Base-by-base conservation (phyloP, 768 basidiomycete species). In the Russula emetica region DNA sequence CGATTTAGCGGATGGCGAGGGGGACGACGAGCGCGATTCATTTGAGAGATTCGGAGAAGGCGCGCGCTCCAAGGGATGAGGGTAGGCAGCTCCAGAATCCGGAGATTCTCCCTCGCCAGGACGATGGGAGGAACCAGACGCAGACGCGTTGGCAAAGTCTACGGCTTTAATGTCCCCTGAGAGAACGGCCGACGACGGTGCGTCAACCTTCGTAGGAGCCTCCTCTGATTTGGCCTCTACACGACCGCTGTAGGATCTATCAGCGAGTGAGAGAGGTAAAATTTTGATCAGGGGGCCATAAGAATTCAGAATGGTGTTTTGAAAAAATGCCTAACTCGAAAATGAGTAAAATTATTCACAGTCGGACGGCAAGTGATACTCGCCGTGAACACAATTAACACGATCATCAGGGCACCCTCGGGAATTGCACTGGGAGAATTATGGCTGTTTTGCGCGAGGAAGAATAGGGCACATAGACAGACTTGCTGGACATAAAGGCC, bases 401-500 rank as follows among this genome's bases (percentile, higher is more conserved):
- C 83, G 28, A 97, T 72, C 91, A 93, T 95, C 58, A 97, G 74
- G 36, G 82, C 85, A 8, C 87, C 96, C 74, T 97, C 82, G 0
- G 89, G 80, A 0, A 90, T 64, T 0, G 91, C 84, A 26, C 81
- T 81, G 1, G 84, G 72, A 0, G 85, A 77, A 0, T 75, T 66
- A 38, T 85, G 76, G 30, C 76, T 70, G 67, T 94, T 75, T 55
- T 75, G 78, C 1, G 87, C 84, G 18, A 99, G 81, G 87, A 99
- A 98, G 83, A 98, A 96, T 63, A 98, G 76, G 8, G 90, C 92
- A 38, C 83, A 82, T 45, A 96, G 78, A 72, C 91, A 94, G 52
- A 98, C 72, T 72, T 97, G 87, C 72, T 94, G 85, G 51, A 99
- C 80, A 72, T 99, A 99, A 73, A 98, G 70, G 1, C 95, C 96